phyloP scores from a whole-genome alignment of 768 basidiomycete genomes.

The Boletus vermiculosoides region DNA sequence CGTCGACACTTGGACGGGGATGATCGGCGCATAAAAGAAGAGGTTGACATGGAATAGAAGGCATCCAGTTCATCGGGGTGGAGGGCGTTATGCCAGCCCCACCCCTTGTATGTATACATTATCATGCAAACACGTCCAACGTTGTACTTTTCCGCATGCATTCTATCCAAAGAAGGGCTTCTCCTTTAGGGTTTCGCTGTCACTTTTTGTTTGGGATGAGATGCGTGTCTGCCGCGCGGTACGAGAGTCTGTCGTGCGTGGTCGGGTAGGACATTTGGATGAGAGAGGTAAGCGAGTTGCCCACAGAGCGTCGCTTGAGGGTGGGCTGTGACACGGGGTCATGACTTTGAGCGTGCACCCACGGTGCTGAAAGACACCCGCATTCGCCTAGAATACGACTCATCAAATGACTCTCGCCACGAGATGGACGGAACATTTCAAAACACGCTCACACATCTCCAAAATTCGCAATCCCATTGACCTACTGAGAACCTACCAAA shows the following conservation, averaged over 20 bases:
- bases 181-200: neutral
- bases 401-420: neutral
- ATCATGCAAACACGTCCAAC: neutral
- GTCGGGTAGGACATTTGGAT: neutral
- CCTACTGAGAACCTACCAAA: neutral
- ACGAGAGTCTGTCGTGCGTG: slow-evolving; percentile 4
- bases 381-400: slow-evolving; percentile 12
- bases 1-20: slow-evolving; percentile 73
- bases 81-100: neutral
- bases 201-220: neutral
- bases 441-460: slow-evolving; percentile 9
- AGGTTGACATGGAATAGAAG: neutral
- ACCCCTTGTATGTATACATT: neutral
- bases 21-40: slow-evolving; percentile 34
- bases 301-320: slow-evolving; percentile 23
- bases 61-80: neutral
- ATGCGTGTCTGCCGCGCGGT: slow-evolving; percentile 9
- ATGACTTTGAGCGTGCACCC: neutral
- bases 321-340: neutral
- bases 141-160: neutral
- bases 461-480: slow-evolving; percentile 18
- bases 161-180: neutral
- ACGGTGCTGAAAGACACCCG: slow-evolving; percentile 18
- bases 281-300: neutral
- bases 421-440: neutral